These are phyloP conservation scores for Rosa multiflora DNA, from an alignment of 306 rosid species.

Conservation along the genomic window DNA sequence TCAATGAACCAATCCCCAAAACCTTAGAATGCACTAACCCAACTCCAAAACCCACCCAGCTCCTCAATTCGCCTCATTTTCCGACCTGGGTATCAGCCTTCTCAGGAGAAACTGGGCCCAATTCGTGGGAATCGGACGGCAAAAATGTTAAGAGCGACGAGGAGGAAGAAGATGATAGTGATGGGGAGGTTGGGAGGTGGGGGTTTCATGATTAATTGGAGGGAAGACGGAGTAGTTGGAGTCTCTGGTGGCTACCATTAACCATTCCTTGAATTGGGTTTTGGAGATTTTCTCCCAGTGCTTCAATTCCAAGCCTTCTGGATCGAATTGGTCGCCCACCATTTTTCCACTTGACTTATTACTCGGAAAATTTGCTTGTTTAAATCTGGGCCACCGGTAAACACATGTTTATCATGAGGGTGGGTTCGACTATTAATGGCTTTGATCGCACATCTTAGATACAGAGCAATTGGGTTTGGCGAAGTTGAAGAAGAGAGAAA, in stretches of 20 bases:
- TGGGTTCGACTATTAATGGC: not conserved
- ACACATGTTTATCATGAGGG: not conserved
- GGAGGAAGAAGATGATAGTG: conserved; percentile 10
- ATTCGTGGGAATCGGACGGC: conserved; percentile 44
- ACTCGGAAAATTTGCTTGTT: not conserved
- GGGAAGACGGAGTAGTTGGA: conserved; percentile 40
- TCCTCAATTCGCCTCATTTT: conserved; percentile 18
- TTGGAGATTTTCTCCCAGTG: not conserved
- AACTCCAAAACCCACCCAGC: conserved; percentile 44
- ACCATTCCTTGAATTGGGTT: conserved; percentile 22
- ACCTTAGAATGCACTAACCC: conserved; percentile 47
- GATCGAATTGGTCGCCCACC: conserved; percentile 4
- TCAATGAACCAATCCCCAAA: conserved; percentile 29
- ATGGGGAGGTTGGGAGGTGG: conserved; percentile 23
- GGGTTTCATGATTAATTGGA: conserved; percentile 52
- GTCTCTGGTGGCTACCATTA: conserved; percentile 42
- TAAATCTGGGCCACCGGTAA: not conserved
- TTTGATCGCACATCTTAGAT: not conserved
- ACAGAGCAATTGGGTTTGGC: too few species aligned
- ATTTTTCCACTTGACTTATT: not conserved
- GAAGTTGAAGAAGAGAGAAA: too few species aligned
- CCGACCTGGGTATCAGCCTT: conserved; percentile 30
- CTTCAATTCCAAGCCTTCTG: not conserved
- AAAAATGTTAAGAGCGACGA: conserved; percentile 37
- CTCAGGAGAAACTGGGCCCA: conserved; percentile 17